These are phyloP conservation scores for Hyaloscypha hepaticicola DNA, from an alignment of 495 filamentous ascomycete species.

Conservation along the genomic window DNA sequence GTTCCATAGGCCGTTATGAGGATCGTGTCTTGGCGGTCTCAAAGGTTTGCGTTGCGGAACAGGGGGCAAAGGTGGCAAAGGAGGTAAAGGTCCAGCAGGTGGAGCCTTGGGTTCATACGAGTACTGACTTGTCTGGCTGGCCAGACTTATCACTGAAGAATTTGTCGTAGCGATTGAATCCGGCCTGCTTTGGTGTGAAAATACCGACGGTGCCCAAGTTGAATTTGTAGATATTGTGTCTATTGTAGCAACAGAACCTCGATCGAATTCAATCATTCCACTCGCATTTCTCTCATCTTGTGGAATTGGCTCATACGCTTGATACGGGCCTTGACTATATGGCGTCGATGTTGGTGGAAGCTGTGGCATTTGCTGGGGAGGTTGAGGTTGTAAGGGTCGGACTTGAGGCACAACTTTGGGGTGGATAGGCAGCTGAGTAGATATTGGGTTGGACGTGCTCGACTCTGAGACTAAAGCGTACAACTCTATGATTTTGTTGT, in stretches of 20 bases:
- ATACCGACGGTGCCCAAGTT: constrained; percentile 9
- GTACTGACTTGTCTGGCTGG: constrained; percentile 3
- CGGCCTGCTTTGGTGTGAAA: background rate
- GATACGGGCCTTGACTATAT: background rate
- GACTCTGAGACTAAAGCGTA: constrained; percentile 15
- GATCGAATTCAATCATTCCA: background rate
- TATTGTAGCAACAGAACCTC: constrained; percentile 9
- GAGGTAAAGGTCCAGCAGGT: background rate
- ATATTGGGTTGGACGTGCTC: background rate
- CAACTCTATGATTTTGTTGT: constrained; percentile 8
- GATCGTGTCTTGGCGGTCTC: constrained; percentile 22
- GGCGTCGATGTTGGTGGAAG: background rate
- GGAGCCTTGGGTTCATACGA: background rate
- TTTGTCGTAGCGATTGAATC: constrained; percentile 11
- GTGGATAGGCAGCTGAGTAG: background rate
- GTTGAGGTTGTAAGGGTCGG: constrained; percentile 15
- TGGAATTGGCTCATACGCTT: background rate
- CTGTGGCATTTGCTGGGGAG: background rate
- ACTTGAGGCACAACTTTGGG: constrained; percentile 5
- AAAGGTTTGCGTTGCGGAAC: background rate
- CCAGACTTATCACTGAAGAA: constrained; percentile 8
- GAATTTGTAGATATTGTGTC: background rate
- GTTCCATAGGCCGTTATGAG: constrained; percentile 24
- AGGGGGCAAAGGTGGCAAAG: background rate
- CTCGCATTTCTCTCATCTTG: background rate